phyloP scores from a whole-genome alignment of 176 grass and related monocot species.

The Oryza australiensis region DNA sequence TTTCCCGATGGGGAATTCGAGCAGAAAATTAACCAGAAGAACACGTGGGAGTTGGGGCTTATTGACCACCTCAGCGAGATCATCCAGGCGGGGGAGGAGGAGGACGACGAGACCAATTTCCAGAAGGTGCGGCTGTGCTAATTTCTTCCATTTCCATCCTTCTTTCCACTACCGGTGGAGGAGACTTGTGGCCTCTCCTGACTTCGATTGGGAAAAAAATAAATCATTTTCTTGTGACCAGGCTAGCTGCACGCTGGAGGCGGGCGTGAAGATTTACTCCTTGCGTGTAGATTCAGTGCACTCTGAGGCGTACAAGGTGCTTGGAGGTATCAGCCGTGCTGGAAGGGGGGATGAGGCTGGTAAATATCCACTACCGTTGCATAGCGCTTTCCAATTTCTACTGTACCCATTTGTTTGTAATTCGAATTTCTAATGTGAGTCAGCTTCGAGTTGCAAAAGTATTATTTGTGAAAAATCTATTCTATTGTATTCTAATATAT shows the following conservation, averaged over 20 bases:
- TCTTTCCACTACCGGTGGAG: background rate
- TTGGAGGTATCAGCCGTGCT: conserved; percentile 89
- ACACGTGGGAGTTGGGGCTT: conserved; percentile 91
- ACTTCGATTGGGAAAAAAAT: background rate
- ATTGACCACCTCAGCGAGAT: conserved; percentile 95
- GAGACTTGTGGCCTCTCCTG: background rate
- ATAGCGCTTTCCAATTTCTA: background rate
- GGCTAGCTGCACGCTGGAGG: conserved; percentile 94
- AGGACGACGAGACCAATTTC: conserved; percentile 95
- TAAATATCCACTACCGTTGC: conserved; percentile 26
- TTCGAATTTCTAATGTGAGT: background rate
- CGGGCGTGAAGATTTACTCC: conserved; percentile 95
- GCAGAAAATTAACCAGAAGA: conserved; percentile 99
- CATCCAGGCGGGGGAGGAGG: conserved; percentile 59
- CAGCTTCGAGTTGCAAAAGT: background rate
- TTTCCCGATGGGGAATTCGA: background rate
- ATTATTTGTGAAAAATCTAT: too few relatives aligned
- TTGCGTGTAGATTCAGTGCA: conserved; percentile 90
- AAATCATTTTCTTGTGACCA: conserved; percentile 29
- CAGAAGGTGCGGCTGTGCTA: conserved; percentile 67
- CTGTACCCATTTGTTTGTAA: background rate
- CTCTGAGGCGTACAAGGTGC: conserved; percentile 93
- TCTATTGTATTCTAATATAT: too few relatives aligned
- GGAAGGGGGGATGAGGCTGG: conserved; percentile 73
- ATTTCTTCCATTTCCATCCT: background rate